Base-by-base conservation (phyloP, 257 asterid genomes). In the Jacaranda mimosifolia region DNA sequence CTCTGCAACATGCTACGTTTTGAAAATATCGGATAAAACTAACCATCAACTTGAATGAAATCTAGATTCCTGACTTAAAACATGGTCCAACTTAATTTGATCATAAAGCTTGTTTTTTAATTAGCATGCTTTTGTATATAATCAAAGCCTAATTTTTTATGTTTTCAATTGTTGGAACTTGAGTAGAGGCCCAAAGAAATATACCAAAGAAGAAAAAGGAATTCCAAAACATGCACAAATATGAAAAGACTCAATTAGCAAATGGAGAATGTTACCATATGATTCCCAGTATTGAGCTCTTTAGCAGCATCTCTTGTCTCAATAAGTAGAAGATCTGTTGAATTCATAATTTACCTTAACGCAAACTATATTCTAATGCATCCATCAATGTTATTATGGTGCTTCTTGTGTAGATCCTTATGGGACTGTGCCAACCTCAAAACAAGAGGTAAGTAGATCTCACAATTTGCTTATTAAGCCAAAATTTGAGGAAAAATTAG, bases 281-380 rank as follows among this genome's bases (percentile, higher is more conserved):
- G 97, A 73, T 91, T 92, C 76, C 97, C 97, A 12, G 97, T 91
- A 46, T 86, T 57, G 57, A 92, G 89, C 72, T 92, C 88, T 76
- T 84, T 81, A n/a, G 97, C 95, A 35, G 88, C 86, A 68, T 86
- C 92, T 81, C 95, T 84, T 38, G 97, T 92, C 72, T 84, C 77
- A 58, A 77, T 81, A 69, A 92, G 94, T 58, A 92, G 79, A 45
- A 52, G 83, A 83, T 87, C 95, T 4, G 97, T 85, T 58, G 95
- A 78, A 76, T 92, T 92, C 97, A 92, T 91, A 63, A 91, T 88
- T 80, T 92, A 95, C 78, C 97, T 83, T 70, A 92, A 82, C 32
- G 97, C 97, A 74, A 92, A 81, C 97, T 97, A 92, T 69, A 92
- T 84, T 83, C 86, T 84, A 79, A 92, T 89, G 65, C 97, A 91